phyloP scores from a whole-genome alignment of 352 stramenopile genomes.

The Pythium sp. region DNA sequence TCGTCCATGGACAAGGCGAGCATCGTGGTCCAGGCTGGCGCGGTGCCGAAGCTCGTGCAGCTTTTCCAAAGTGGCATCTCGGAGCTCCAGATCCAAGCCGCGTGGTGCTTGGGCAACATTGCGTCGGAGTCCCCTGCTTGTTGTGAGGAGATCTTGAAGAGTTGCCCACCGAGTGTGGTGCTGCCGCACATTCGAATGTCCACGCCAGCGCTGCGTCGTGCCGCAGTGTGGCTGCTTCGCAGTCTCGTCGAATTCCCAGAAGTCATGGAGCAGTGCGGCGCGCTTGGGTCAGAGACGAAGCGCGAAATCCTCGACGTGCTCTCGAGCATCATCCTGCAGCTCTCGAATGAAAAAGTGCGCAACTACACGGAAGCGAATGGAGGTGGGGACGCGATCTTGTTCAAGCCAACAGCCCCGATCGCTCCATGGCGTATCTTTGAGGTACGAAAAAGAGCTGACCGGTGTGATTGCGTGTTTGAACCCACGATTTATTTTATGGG shows the following conservation, averaged over 20 bases:
- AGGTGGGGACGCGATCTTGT: conserved; percentile 40
- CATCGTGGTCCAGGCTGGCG: conserved; percentile 67
- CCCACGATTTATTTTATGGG: background rate
- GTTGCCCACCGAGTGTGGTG: conserved; percentile 65
- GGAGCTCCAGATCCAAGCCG: conserved; percentile 85
- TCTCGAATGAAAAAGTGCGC: conserved; percentile 73
- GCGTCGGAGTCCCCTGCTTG: conserved; percentile 69
- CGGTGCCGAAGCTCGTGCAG: conserved; percentile 74
- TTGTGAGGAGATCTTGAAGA: conserved; percentile 71
- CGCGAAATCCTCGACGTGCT: conserved; percentile 73
- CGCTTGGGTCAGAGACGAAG: conserved; percentile 52
- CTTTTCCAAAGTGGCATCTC: conserved; percentile 86
- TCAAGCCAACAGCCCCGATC: conserved; percentile 57
- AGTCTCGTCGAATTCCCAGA: conserved; percentile 85
- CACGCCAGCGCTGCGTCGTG: conserved; percentile 72
- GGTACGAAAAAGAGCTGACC: conserved; percentile 19
- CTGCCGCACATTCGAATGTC: conserved; percentile 83
- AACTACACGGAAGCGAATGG: conserved; percentile 55
- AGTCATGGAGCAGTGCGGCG: conserved; percentile 50
- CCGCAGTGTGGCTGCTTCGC: conserved; percentile 78
- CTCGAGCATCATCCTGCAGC: conserved; percentile 69
- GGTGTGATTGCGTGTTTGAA: background rate
- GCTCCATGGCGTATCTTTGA: conserved; percentile 85
- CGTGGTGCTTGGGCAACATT: conserved; percentile 86
- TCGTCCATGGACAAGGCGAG: conserved; percentile 86